Evolutionary conservation across 345 rosid genomes (phyloP).

Genomic region (Conringia planisiliqua): DNA sequence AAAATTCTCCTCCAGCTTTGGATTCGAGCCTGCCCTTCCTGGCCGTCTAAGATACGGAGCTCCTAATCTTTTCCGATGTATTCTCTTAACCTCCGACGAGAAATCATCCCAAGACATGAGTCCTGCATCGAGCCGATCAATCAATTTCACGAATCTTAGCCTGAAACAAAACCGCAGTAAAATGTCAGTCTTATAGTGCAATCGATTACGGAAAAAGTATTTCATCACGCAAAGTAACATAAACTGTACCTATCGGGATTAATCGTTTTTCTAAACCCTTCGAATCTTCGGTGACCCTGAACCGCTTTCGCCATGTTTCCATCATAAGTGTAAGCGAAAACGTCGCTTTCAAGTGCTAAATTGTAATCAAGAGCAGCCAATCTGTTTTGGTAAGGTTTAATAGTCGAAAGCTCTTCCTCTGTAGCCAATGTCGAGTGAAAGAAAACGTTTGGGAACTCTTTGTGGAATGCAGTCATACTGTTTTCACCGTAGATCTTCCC

Average conservation of each 20-base stretch:
- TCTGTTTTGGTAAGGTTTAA: slow-evolving; percentile 45
- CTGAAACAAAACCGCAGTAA: slow-evolving; percentile 34
- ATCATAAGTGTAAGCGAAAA: slow-evolving; percentile 59
- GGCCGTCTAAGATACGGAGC: slow-evolving; percentile 44
- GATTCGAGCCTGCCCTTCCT: slow-evolving; percentile 30
- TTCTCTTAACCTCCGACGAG: slow-evolving; percentile 36
- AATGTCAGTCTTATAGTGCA: background rate
- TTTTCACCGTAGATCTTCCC: slow-evolving; percentile 60
- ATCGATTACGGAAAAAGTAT: background rate
- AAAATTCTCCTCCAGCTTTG: slow-evolving; percentile 55
- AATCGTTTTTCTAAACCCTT: slow-evolving; percentile 70
- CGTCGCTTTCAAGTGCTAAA: slow-evolving; percentile 60
- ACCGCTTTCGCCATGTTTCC: slow-evolving; percentile 89
- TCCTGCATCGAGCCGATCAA: slow-evolving; percentile 52
- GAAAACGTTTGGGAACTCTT: slow-evolving; percentile 51
- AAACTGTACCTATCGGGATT: slow-evolving; percentile 57
- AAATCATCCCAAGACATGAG: slow-evolving; percentile 50
- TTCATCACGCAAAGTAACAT: background rate
- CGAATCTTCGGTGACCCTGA: slow-evolving; percentile 59
- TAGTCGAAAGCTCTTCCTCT: slow-evolving; percentile 45
- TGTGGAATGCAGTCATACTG: slow-evolving; percentile 42
- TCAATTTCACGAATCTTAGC: slow-evolving; percentile 46
- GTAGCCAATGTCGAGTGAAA: slow-evolving; percentile 55
- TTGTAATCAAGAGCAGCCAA: slow-evolving; percentile 71
- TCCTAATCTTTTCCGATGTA: slow-evolving; percentile 55